These are phyloP conservation scores for Solanum chacoense DNA, from an alignment of 305 asterid genomes.

Conservation along the genomic window DNA sequence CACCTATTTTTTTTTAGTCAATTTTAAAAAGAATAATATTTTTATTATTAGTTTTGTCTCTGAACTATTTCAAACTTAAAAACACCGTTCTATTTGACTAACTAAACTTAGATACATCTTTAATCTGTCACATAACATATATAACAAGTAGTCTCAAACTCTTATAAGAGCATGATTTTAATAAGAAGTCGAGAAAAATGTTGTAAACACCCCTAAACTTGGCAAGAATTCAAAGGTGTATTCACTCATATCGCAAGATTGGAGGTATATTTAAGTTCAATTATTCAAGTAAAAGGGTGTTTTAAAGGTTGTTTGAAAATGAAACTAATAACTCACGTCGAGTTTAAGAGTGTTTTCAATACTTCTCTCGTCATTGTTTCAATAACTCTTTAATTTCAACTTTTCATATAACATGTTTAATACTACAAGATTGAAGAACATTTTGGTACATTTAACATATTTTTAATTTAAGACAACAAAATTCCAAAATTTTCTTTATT, in stretches of 20 bases:
- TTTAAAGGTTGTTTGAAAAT: background rate
- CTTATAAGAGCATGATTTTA: background rate
- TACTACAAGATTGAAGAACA: background rate
- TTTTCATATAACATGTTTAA: background rate
- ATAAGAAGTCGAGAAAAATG: background rate
- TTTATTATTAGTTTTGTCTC: background rate
- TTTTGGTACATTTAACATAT: background rate
- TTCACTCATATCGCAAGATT: background rate
- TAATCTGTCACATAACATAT: no score
- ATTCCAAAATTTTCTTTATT: background rate
- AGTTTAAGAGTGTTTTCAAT: background rate
- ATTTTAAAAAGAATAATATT: background rate
- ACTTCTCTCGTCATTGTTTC: background rate
- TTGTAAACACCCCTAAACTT: background rate
- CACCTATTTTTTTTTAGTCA: background rate
- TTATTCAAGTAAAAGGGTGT: background rate
- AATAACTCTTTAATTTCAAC: background rate
- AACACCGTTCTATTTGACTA: no score
- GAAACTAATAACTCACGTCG: background rate
- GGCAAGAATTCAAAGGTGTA: background rate
- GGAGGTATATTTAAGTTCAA: background rate
- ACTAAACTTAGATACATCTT: background rate
- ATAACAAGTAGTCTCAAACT: background rate
- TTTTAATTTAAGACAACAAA: background rate
- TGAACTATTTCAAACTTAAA: no score